A percentile compares a stretch with the other conserved stretches of the same genome.
phyloP scores from a whole-genome alignment of 176 grass and related monocot species.

The Oryza brachyantha region DNA sequence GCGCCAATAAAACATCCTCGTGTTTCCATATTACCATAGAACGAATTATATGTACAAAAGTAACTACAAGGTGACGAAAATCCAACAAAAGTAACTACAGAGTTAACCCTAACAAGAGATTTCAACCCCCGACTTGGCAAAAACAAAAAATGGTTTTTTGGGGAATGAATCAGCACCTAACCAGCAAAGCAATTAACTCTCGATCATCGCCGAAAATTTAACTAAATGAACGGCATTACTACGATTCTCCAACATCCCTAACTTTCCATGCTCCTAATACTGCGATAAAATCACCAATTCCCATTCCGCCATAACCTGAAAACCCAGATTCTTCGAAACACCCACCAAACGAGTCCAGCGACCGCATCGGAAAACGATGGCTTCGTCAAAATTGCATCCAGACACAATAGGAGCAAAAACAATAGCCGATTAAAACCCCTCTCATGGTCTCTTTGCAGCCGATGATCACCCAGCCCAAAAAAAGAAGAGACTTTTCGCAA shows the following conservation, averaged over 20 bases:
- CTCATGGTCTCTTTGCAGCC: background rate
- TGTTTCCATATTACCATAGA: too few relatives aligned
- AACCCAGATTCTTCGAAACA: background rate
- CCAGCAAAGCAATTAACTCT: background rate
- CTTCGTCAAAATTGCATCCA: background rate
- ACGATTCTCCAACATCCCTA: conserved; percentile 2
- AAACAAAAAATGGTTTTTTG: background rate
- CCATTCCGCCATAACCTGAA: background rate
- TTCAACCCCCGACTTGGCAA: background rate
- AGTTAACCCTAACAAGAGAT: background rate
- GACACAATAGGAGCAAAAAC: background rate
- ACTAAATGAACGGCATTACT: background rate
- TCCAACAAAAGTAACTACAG: background rate
- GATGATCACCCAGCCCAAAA: background rate
- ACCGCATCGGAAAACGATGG: background rate
- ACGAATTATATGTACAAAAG: too few relatives aligned
- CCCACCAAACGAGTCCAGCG: background rate
- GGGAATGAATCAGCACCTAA: background rate
- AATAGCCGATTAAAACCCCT: background rate
- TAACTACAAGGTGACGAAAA: background rate
- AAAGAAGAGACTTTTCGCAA: background rate
- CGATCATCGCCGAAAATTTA: background rate
- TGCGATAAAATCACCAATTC: background rate
- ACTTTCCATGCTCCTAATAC: background rate
- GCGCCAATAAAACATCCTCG: too few relatives aligned